Evolutionary conservation across 306 rosid species (phyloP).

Genomic region (Parietaria judaica): DNA sequence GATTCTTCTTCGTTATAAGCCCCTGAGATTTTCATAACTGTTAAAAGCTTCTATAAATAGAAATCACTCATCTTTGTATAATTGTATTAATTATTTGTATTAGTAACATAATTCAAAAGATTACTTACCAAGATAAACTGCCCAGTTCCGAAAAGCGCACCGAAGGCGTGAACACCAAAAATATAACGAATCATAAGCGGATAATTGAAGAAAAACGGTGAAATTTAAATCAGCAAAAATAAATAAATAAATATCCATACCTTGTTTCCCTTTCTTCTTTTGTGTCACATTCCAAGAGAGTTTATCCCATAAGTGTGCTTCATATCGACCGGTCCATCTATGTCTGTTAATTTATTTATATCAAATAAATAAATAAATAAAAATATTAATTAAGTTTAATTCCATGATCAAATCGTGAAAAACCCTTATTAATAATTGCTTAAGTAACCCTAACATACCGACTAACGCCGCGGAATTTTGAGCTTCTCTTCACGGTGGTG

Average conservation of each 20-base stretch:
- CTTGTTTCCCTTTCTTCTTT: constrained; percentile 95
- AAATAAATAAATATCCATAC: constrained; percentile 12
- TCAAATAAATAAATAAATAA: too few relatives aligned
- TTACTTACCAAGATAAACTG: constrained; percentile 48
- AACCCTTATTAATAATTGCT: not conserved
- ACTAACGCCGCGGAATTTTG: constrained; percentile 80
- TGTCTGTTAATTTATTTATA: constrained; percentile 37
- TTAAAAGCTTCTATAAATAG: not conserved
- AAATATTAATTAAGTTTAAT: not conserved
- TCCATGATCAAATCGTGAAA: not conserved
- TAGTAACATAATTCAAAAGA: not conserved
- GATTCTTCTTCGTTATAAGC: constrained; percentile 94
- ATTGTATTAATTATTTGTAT: too few relatives aligned
- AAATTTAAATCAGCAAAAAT: constrained; percentile 9
- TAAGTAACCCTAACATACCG: constrained; percentile 14
- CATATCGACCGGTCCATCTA: constrained; percentile 87
- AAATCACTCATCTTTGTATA: too few relatives aligned
- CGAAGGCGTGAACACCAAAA: not conserved
- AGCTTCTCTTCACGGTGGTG: constrained; percentile 67
- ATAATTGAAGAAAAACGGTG: too few relatives aligned
- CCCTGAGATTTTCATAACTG: constrained; percentile 27
- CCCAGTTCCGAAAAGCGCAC: constrained; percentile 6
- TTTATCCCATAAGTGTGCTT: constrained; percentile 95
- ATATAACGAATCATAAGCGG: not conserved
- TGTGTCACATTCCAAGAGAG: constrained; percentile 88